Conservation (phyloP, 1,139 yeast species). For the Blastobotrys serpentis region DNA sequence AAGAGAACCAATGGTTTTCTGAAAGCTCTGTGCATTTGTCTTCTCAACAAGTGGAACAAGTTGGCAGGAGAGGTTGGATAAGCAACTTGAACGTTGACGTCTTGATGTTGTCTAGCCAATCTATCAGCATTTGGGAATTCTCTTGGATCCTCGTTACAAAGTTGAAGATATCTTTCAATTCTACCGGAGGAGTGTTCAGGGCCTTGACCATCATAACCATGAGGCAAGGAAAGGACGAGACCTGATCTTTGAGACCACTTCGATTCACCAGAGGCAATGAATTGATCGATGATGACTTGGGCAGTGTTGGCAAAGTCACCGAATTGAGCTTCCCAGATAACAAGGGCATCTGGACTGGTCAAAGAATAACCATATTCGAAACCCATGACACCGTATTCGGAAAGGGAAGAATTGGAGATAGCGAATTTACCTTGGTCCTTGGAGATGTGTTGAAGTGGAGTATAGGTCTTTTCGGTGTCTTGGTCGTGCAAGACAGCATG, state of each 20-base stretch:
- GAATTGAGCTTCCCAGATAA: conserved; percentile 99
- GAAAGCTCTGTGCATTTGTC: conserved; percentile 99
- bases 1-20: conserved; percentile 89
- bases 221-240: conserved; percentile 90
- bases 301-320: conserved; percentile 99
- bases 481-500: conserved; percentile 98
- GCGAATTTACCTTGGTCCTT: conserved; percentile 84
- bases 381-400: conserved; percentile 99
- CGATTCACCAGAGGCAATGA: conserved; percentile 93
- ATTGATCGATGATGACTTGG: conserved; percentile 96
- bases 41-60: conserved; percentile 92
- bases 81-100: conserved; percentile 95
- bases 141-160: conserved; percentile 96
- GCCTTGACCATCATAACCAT: conserved; percentile 99
- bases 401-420: conserved; percentile 92
- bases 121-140: conserved; percentile 86
- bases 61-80: conserved; percentile 99
- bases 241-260: conserved; percentile 99
- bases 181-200: conserved; percentile 99
- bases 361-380: conserved; percentile 98
- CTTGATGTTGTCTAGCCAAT: conserved; percentile 97
- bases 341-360: conserved; percentile 94
- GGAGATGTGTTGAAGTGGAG: conserved; percentile 77
- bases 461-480: conserved; percentile 73
- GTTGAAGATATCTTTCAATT: conserved; percentile 92